Percentiles rank a stretch among this genome's conserved stretches.
Evolutionary conservation across 1,139 yeast genomes (phyloP).

Genomic region (Pneumocystis murina): DNA sequence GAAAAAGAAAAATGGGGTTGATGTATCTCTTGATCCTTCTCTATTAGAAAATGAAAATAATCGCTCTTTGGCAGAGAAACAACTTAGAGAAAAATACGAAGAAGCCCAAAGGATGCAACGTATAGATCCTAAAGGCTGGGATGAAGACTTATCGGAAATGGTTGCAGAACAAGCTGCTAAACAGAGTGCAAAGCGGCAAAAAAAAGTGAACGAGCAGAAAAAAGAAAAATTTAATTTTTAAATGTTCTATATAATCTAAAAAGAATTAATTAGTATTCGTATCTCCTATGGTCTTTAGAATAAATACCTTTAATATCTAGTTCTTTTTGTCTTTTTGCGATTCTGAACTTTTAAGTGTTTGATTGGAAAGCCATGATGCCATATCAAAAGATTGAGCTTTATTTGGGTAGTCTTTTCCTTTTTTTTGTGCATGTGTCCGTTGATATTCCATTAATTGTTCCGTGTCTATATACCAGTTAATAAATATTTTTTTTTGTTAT

Average conservation of each 20-base stretch:
- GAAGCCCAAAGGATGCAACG: constrained; percentile 6
- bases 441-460: neutral
- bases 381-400: neutral
- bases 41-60: constrained; percentile 4
- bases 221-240: constrained; percentile 13
- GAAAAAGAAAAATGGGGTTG: constrained; percentile 8
- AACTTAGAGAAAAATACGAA: constrained; percentile 8
- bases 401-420: neutral
- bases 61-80: constrained; percentile 5
- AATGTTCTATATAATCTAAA: neutral
- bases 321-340: neutral
- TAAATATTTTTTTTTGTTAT: neutral
- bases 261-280: neutral
- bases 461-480: neutral
- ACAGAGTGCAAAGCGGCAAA: constrained; percentile 9
- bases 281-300: neutral
- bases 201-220: constrained; percentile 3
- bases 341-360: neutral
- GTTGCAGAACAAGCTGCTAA: constrained; percentile 12
- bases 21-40: constrained; percentile 11
- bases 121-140: constrained; percentile 6
- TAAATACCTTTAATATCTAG: neutral
- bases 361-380: neutral
- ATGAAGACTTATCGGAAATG: constrained; percentile 13
- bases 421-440: neutral